Base-by-base conservation (phyloP, 768 basidiomycete species). In the Pleurotus salmoneostramineus region DNA sequence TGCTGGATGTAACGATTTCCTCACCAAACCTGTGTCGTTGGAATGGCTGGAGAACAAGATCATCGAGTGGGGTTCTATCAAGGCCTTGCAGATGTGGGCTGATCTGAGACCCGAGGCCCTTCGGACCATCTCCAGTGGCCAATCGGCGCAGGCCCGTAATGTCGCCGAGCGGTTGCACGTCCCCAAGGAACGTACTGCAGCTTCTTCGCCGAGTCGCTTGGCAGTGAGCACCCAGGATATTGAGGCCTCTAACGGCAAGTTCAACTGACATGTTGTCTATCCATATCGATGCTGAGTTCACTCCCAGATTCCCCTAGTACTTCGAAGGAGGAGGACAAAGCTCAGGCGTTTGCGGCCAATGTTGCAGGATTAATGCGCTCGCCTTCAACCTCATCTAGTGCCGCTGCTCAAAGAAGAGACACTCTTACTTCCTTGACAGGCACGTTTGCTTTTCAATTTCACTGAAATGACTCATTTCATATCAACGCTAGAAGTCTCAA, bases 1-100 rank as follows among this genome's bases (percentile, higher is more conserved):
- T 4, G 97, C 97, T 1, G 97, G 97, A 5, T 99, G 97, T 74
- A 98, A 99, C 65, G 97, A 99, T 70, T 99, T 98, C 74, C 72
- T 99, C 50, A 98, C 95, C 43, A 99, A 99, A 67, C 97, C 97
- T 0, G 96, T 99, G 33, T 93, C 92, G 5, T 77, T 97, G 32
- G 79, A 89, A 46, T 99, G 97, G 97, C 77, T 99, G 52, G 94
- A 98, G 69, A 92, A 88, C 76, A 99, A 99, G 77, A 95, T 98
- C 68, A 92, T 96, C 60, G 97, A 99, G 71, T 99, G 97, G 97
- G 97, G 97, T 0, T 96, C 93, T 3, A 98, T 99, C 74, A 94
- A 94, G 69, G 91, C 91, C 4, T 68, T 94, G 57, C 91, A 93
- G 68, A 93, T 93, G 89, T 94, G 91, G 88, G 92, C 91, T 8